phyloP scores from a whole-genome alignment of 2,329 filamentous ascomycete genomes.

The Didymella sp. region DNA sequence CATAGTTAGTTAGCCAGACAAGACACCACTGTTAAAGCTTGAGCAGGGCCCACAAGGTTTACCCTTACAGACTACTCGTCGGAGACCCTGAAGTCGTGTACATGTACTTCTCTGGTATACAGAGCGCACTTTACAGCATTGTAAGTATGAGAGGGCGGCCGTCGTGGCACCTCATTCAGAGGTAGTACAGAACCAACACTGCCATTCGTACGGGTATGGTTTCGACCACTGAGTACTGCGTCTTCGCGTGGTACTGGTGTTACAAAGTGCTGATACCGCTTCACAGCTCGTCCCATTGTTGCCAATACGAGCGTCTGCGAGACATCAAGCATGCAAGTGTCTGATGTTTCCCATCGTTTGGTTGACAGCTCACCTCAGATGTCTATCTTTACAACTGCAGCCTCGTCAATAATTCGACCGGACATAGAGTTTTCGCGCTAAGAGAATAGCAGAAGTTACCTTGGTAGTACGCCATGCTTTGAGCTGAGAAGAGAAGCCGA shows the following conservation, averaged over 20 bases:
- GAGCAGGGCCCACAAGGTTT: neutral
- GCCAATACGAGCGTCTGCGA: slow-evolving; percentile 3
- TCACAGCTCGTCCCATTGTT: neutral
- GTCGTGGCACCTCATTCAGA: neutral
- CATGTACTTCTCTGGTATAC: neutral
- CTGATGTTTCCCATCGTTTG: neutral
- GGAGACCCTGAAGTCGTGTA: neutral
- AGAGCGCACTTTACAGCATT: neutral
- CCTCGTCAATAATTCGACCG: neutral
- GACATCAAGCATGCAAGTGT: slow-evolving; percentile 2
- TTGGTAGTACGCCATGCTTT: neutral
- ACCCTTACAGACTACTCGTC: neutral
- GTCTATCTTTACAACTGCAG: neutral
- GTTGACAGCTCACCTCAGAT: slow-evolving; percentile 11
- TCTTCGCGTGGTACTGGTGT: neutral
- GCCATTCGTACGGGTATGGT: neutral
- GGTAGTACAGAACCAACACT: neutral
- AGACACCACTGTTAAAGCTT: neutral
- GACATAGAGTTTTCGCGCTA: slow-evolving; percentile 3
- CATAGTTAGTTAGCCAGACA: neutral
- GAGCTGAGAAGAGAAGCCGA: slow-evolving; percentile 13
- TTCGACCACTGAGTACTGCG: neutral
- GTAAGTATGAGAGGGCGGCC: neutral
- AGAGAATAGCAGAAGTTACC: neutral
- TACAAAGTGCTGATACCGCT: neutral